Evolutionary conservation across 164 flowering plant genomes (phyloP), one percentile per base, ranked within the genome.

Genomic region (Umbellularia californica): DNA sequence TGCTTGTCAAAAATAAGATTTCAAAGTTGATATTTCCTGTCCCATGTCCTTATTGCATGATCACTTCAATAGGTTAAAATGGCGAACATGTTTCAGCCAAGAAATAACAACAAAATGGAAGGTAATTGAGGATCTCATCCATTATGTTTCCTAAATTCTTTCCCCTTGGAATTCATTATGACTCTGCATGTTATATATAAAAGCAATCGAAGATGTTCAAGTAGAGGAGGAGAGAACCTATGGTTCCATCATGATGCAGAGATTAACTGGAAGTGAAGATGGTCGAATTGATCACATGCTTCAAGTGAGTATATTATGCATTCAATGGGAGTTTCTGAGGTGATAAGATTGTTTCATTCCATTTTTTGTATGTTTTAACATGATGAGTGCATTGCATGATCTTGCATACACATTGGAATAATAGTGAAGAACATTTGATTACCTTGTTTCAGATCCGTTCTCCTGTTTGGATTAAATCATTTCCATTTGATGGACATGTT

Each of bases 161-260:
- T 28, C 47, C 41, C 1, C 17, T 67, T 33, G 19, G 47, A 67
- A 67, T 30, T 67, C n/a, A 67, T 67, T 28, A 25, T 64, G 67
- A 30, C 12, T 30, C 28, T 28, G 13, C 41, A 58, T 69, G 20
- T 35, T 77, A 60, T n/a, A 51, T 75, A 41, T 79, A 90, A 95
- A 87, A 55, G 87, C 67, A 70, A 79, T 70, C 65, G 92, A 90
- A 73, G 75, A 80, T 52, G 69, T 35, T 27, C 74, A 82, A 50
- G 84, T 73, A 68, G 79, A 71, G 28, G 88, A 87, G 73, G 93
- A 83, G 83, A 85, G 84, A 74, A 86, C 92, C 22, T 95, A 95
- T 84, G 99, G 99, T 55, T 86, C 93, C 74, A 25, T 86, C n/a
- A 92, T 93, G 98, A 89, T 93, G 86, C 89, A 90, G 81, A 87